Base-by-base conservation (phyloP, 2,329 filamentous ascomycete genomes). In the Colletotrichum falcatum region DNA sequence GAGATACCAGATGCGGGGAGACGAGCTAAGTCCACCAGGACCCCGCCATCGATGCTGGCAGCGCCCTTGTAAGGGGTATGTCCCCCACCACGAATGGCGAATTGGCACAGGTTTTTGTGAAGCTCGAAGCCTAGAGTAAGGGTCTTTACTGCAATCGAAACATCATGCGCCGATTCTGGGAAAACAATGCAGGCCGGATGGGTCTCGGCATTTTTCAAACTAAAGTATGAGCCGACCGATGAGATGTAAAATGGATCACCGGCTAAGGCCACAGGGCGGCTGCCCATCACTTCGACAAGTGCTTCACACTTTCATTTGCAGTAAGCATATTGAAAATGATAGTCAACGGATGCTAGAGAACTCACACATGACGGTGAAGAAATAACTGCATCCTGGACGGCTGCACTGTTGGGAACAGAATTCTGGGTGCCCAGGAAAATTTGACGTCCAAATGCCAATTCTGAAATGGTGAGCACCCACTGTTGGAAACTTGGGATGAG, bases 1-100 rank as follows among this genome's bases (percentile, higher is more conserved):
- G 77, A 77, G 1, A 83, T 61, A 1, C 48, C 61, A 0, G 53
- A 14, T 0, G 53, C 49, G 2, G 54, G 67, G 0, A 70, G 46
- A 11, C 23, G 42, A 20, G 35, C 20, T 2, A 72, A 48, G 58
- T 72, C 66, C 4, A 72, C 44, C 5, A 68, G 26, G 5, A 72
- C 42, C 3, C 70, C 65, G 42, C 59, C 48, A 1, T 73, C 62
- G 18, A 73, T 73, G 61, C 66, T 73, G 9, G 70, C 67, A 1
- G 70, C 70, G 20, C 70, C 70, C 11, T 51, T 64, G 37, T 44
- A 67, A 9, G 69, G 55, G 0, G 55, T 60, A 20, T 72, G 70
- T 1, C 70, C 67, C 2, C 70, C 70, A 18, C 70, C 60, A 7
- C 70, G 70, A 9, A 72, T 71, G n/a, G 70, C 70, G 9, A 72